A percentile compares a stretch with the other conserved stretches of the same genome.
phyloP scores from a whole-genome alignment of 495 filamentous ascomycete species.

The Neurospora africana region DNA sequence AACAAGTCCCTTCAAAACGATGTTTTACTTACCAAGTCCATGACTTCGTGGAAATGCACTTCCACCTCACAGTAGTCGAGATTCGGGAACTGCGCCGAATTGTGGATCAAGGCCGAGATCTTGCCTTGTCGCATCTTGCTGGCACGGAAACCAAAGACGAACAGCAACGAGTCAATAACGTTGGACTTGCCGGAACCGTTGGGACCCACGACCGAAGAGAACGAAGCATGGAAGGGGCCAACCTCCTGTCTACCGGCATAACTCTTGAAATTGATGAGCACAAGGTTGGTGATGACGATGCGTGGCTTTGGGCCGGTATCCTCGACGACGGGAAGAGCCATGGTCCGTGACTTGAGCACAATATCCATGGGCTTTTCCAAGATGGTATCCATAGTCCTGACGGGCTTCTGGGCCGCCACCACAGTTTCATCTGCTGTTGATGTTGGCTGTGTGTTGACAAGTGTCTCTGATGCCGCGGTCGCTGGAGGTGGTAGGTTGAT shows the following conservation, averaged over 20 bases:
- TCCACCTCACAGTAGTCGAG: slow-evolving; percentile 88
- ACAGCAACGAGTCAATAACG: slow-evolving; percentile 93
- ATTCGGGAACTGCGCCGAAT: slow-evolving; percentile 76
- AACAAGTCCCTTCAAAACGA: too few relatives aligned
- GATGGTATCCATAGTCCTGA: slow-evolving; percentile 62
- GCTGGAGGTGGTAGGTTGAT: slow-evolving; percentile 37
- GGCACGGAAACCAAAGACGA: slow-evolving; percentile 95
- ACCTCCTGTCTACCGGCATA: slow-evolving; percentile 94
- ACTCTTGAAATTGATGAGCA: slow-evolving; percentile 94
- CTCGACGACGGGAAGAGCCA: slow-evolving; percentile 52
- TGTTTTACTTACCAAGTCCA: slow-evolving; percentile 45
- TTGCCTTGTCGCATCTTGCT: slow-evolving; percentile 99
- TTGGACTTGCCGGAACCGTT: slow-evolving; percentile 99
- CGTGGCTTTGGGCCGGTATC: slow-evolving; percentile 69
- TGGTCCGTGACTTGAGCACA: slow-evolving; percentile 72
- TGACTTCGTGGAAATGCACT: slow-evolving; percentile 89
- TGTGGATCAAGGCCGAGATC: slow-evolving; percentile 94
- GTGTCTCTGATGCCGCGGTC: not conserved
- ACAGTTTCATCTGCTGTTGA: slow-evolving; percentile 26
- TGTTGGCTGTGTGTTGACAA: not conserved
- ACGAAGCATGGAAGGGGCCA: slow-evolving; percentile 91
- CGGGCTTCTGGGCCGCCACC: slow-evolving; percentile 44
- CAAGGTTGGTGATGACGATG: slow-evolving; percentile 81
- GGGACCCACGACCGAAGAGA: slow-evolving; percentile 96
- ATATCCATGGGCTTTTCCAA: slow-evolving; percentile 92